Conservation (phyloP, 495 filamentous ascomycete species). For the Penicillium arizonense region DNA sequence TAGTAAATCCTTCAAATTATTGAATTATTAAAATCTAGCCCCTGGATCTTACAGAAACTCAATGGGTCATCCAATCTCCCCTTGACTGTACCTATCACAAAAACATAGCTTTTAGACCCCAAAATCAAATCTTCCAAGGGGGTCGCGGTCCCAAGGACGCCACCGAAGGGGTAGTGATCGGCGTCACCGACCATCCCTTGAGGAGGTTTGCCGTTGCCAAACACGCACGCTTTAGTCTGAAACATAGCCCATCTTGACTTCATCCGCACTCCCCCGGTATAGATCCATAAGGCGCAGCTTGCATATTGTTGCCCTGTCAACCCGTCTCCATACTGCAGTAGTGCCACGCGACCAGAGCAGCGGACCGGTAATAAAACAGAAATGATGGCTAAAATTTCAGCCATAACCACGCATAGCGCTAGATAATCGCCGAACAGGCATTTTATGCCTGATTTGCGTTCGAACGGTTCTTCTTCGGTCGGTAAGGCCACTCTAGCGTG, state of each 20-base stretch:
- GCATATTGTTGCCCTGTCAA: constrained; percentile 23
- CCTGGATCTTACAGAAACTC: not conserved
- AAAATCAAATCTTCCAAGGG: constrained; percentile 12
- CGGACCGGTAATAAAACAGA: not conserved
- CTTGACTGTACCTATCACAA: constrained; percentile 14
- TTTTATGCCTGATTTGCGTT: not conserved
- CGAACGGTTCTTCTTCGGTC: not conserved
- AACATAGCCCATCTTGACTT: constrained; percentile 10
- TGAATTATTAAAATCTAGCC: not conserved
- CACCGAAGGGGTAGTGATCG: constrained; percentile 17
- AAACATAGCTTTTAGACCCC: not conserved
- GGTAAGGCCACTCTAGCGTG: not conserved
- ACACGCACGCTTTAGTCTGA: constrained; percentile 19
- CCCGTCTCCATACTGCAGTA: not conserved
- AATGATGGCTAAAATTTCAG: not conserved
- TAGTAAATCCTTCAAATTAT: not conserved
- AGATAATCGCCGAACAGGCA: not conserved
- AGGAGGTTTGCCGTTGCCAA: constrained; percentile 6
- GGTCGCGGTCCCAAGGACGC: constrained; percentile 1
- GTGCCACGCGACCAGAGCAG: not conserved
- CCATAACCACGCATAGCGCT: not conserved
- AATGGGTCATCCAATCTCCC: not conserved
- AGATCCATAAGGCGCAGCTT: constrained; percentile 15
- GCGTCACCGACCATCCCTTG: constrained; percentile 12
- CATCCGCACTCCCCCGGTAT: constrained; percentile 1